phyloP scores from a whole-genome alignment of 306 rosid species.

The Castanea sativa region DNA sequence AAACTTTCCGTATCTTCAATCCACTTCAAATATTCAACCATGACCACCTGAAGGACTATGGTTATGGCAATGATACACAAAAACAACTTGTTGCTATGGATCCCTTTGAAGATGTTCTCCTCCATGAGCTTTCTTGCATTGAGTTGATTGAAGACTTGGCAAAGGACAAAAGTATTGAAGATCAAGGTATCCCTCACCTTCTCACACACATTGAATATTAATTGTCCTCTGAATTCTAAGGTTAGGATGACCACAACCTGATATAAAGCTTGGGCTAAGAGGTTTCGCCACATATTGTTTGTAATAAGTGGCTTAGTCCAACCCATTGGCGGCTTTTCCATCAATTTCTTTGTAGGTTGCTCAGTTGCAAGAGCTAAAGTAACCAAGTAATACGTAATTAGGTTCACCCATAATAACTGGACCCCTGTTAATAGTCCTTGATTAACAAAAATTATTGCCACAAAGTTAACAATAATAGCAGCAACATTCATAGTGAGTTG shows the following conservation, averaged over 20 bases:
- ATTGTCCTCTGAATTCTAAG: slow-evolving; percentile 21
- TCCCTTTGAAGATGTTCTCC: slow-evolving; percentile 27
- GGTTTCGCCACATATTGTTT: slow-evolving; percentile 34
- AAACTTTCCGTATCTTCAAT: slow-evolving; percentile 29
- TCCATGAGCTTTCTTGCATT: slow-evolving; percentile 26
- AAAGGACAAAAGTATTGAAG: slow-evolving; percentile 30
- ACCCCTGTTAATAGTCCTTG: slow-evolving; percentile 25
- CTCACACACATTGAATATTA: slow-evolving; percentile 16
- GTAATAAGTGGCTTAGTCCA: slow-evolving; percentile 27
- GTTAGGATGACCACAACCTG: slow-evolving; percentile 19
- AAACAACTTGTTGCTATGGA: slow-evolving; percentile 25
- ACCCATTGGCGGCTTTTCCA: slow-evolving; percentile 19
- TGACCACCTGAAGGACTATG: slow-evolving; percentile 27
- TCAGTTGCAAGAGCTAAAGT: slow-evolving; percentile 35
- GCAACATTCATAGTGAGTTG: slow-evolving; percentile 31
- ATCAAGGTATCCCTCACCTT: slow-evolving; percentile 27
- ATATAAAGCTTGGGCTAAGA: slow-evolving; percentile 23
- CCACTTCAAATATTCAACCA: slow-evolving; percentile 30
- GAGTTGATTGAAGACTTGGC: slow-evolving; percentile 32
- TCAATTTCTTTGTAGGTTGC: slow-evolving; percentile 25
- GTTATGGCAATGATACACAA: slow-evolving; percentile 19
- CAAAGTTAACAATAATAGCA: slow-evolving; percentile 27
- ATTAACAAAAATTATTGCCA: slow-evolving; percentile 22
- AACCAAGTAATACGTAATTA: slow-evolving; percentile 30
- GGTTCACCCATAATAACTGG: slow-evolving; percentile 32